Percentiles rank a stretch among this genome's conserved stretches.
phyloP scores from a whole-genome alignment of 2,329 filamentous ascomycete genomes.

The Ophiostoma quercus region DNA sequence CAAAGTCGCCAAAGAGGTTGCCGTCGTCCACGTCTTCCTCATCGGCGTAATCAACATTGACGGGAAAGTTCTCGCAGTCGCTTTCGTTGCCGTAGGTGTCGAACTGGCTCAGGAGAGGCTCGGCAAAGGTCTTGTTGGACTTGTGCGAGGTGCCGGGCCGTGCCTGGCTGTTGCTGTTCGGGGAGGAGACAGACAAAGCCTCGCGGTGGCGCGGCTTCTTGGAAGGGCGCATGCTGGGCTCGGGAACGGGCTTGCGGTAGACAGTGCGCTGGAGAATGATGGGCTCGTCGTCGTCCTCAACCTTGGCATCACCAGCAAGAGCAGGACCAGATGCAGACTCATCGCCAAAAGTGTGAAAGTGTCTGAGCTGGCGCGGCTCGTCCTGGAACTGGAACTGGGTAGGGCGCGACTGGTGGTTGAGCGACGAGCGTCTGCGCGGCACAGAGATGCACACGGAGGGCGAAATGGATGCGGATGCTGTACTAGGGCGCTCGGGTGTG shows the following conservation, averaged over 20 bases:
- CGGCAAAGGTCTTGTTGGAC: neutral
- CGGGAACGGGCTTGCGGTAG: slow-evolving; percentile 19
- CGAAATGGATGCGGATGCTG: neutral
- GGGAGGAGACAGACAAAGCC: neutral
- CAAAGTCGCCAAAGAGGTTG: slow-evolving; percentile 20
- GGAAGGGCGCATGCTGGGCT: neutral
- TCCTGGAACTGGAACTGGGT: neutral
- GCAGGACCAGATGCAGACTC: neutral
- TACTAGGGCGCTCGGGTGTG: neutral
- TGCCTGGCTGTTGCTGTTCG: neutral
- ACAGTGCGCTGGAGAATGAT: slow-evolving; percentile 17
- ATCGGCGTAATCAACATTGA: neutral
- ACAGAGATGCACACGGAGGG: neutral
- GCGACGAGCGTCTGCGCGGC: slow-evolving; percentile 19
- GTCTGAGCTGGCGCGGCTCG: slow-evolving; percentile 12
- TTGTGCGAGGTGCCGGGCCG: neutral
- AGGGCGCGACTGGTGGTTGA: slow-evolving; percentile 12
- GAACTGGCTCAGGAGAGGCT: neutral
- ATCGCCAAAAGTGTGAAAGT: slow-evolving; percentile 15
- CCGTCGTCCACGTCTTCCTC: slow-evolving; percentile 8
- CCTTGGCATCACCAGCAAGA: neutral
- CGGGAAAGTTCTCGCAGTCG: slow-evolving; percentile 10
- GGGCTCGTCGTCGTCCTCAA: slow-evolving; percentile 1
- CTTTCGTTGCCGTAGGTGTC: slow-evolving; percentile 15
- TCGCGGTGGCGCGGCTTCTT: slow-evolving; percentile 7